Evolutionary conservation across 2,329 filamentous ascomycete species (phyloP).

Genomic region (Dactylellina parvicollis): DNA sequence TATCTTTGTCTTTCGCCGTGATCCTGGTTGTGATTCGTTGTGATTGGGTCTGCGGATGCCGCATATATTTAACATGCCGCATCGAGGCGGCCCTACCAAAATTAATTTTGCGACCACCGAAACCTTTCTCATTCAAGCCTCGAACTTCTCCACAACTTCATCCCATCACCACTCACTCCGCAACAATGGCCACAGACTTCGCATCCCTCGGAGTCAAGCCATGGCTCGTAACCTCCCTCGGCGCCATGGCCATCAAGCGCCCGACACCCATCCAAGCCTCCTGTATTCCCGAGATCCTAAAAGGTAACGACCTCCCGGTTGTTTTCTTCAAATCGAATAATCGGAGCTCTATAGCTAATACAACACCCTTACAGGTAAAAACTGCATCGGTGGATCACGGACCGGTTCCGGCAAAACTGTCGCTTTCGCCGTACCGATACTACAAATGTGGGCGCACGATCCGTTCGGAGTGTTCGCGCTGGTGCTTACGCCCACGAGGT

Average conservation of each 20-base stretch:
- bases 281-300: constrained; percentile 91
- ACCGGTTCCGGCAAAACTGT: constrained; percentile 98
- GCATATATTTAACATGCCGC: constrained; percentile 12
- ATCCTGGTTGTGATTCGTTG: not conserved
- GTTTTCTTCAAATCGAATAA: not conserved
- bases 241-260: constrained; percentile 79
- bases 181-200: constrained; percentile 68
- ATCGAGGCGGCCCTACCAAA: constrained; percentile 26
- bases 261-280: constrained; percentile 93
- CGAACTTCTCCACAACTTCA: constrained; percentile 2
- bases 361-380: constrained; percentile 66
- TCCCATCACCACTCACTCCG: not conserved
- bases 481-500: constrained; percentile 86
- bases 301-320: constrained; percentile 63
- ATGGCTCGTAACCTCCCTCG: constrained; percentile 86
- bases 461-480: constrained; percentile 90
- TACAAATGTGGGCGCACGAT: constrained; percentile 93
- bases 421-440: constrained; percentile 90
- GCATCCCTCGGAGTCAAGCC: constrained; percentile 77
- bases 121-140: too few species aligned
- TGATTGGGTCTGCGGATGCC: not conserved
- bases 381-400: constrained; percentile 93
- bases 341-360: not conserved
- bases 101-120: constrained; percentile 44
- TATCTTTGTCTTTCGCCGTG: not conserved